phyloP scores from a whole-genome alignment of 2,329 filamentous ascomycete genomes.

The Hymenoscyphus repandus region DNA sequence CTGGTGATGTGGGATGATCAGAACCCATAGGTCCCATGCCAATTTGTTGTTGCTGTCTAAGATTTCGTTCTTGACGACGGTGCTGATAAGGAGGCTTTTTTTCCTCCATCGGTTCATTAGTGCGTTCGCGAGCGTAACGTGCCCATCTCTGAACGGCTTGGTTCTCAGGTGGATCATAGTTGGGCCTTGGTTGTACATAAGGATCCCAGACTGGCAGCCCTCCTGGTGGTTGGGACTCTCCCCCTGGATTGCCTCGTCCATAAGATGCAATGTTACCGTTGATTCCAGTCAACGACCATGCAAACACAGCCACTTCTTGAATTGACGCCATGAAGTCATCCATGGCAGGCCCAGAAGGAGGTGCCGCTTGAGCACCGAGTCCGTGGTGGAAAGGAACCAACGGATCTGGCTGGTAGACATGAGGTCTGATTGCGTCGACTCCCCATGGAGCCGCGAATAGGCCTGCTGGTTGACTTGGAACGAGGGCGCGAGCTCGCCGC shows the following conservation, averaged over 20 bases:
- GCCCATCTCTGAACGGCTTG: slow-evolving; percentile 26
- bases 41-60: slow-evolving; percentile 7
- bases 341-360: slow-evolving; percentile 47
- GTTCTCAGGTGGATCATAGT: slow-evolving; percentile 35
- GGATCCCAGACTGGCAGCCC: slow-evolving; percentile 58
- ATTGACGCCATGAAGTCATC: slow-evolving; percentile 73
- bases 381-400: slow-evolving; percentile 39
- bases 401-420: slow-evolving; percentile 31
- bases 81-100: slow-evolving; percentile 14
- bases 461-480: slow-evolving; percentile 60
- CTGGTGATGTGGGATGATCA: slow-evolving; percentile 4
- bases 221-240: slow-evolving; percentile 57
- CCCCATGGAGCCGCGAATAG: slow-evolving; percentile 80
- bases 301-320: slow-evolving; percentile 81
- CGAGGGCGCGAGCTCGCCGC: slow-evolving; percentile 64
- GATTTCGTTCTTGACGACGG: slow-evolving; percentile 11
- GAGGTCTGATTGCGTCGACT: slow-evolving; percentile 53
- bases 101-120: slow-evolving; percentile 9
- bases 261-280: slow-evolving; percentile 68
- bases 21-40: slow-evolving; percentile 5
- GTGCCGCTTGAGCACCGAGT: slow-evolving; percentile 37
- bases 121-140: slow-evolving; percentile 9
- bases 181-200: slow-evolving; percentile 27
- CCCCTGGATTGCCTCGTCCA: slow-evolving; percentile 54
- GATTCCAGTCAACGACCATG: slow-evolving; percentile 76